phyloP scores from a whole-genome alignment of 2,329 filamentous ascomycete species.

The Periconia sp. region DNA sequence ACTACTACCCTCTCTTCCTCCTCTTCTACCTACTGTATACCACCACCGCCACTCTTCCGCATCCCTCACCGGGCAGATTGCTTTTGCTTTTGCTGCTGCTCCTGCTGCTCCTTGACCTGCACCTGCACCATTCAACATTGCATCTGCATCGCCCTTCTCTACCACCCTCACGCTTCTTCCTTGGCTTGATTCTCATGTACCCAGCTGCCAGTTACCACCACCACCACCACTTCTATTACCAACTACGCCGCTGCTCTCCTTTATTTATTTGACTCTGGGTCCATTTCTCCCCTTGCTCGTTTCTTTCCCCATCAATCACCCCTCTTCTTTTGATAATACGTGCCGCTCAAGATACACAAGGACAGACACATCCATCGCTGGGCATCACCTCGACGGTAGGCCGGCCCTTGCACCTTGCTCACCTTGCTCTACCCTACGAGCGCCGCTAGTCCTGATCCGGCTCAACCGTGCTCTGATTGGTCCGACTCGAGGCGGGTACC shows the following conservation, averaged over 20 bases:
- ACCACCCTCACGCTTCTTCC: neutral
- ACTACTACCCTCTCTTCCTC: neutral
- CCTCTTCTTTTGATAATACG: too few species aligned
- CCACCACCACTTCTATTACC: too few species aligned
- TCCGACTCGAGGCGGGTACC: neutral
- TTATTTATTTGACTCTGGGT: too few species aligned
- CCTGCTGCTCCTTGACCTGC: neutral
- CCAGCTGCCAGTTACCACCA: too few species aligned
- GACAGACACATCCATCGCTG: too few species aligned
- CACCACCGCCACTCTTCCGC: too few species aligned
- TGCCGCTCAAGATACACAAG: too few species aligned
- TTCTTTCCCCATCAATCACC: too few species aligned
- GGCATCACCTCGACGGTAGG: constrained; percentile 2
- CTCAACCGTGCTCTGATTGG: neutral
- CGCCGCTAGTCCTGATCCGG: too few species aligned
- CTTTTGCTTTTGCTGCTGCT: neutral
- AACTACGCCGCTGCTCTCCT: too few species aligned
- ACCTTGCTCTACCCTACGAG: neutral
- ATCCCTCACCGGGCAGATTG: neutral
- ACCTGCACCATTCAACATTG: neutral
- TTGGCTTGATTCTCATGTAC: neutral
- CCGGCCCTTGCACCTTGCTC: constrained; percentile 15
- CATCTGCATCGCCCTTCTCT: neutral
- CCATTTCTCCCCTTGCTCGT: too few species aligned
- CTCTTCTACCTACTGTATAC: neutral